Conservation (phyloP, 495 filamentous ascomycete genomes). For the Aspergillus avenaceus region DNA sequence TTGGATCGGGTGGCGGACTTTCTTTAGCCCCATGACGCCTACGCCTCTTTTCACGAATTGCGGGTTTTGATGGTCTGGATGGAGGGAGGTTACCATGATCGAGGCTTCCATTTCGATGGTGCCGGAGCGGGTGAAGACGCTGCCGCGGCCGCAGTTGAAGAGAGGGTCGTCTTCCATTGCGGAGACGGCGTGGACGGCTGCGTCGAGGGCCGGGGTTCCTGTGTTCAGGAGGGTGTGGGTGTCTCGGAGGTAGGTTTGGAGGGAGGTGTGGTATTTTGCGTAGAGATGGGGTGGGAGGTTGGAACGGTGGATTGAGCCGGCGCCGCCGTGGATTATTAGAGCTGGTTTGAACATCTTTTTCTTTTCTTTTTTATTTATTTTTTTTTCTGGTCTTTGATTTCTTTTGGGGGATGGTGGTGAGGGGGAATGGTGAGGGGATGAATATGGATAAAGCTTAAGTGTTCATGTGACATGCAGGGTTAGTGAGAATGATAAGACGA, state of each 20-base stretch:
- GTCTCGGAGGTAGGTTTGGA: constrained; percentile 57
- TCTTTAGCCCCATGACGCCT: constrained; percentile 65
- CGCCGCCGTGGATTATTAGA: constrained; percentile 85
- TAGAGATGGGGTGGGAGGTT: constrained; percentile 62
- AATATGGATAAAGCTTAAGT: too few species aligned
- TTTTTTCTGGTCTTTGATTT: neutral
- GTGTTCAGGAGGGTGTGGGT: constrained; percentile 38
- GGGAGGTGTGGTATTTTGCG: constrained; percentile 53
- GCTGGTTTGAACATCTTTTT: constrained; percentile 50
- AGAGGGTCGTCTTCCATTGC: constrained; percentile 77
- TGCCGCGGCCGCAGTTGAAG: constrained; percentile 82
- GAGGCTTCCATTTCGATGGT: constrained; percentile 84
- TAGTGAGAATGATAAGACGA: constrained; percentile 15
- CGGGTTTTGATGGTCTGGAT: neutral
- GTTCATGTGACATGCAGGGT: neutral
- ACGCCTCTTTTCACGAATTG: constrained; percentile 70
- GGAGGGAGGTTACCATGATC: constrained; percentile 72
- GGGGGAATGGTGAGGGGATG: too few species aligned
- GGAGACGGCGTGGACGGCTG: constrained; percentile 70
- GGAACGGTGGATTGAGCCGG: constrained; percentile 70
- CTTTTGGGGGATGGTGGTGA: neutral
- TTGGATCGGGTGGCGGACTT: constrained; percentile 74
- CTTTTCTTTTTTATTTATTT: neutral
- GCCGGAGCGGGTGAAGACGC: constrained; percentile 79
- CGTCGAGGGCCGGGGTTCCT: constrained; percentile 58